These are phyloP conservation scores for Irpex sp. DNA, from an alignment of 1,284 basidiomycete genomes.

Conservation along the genomic window DNA sequence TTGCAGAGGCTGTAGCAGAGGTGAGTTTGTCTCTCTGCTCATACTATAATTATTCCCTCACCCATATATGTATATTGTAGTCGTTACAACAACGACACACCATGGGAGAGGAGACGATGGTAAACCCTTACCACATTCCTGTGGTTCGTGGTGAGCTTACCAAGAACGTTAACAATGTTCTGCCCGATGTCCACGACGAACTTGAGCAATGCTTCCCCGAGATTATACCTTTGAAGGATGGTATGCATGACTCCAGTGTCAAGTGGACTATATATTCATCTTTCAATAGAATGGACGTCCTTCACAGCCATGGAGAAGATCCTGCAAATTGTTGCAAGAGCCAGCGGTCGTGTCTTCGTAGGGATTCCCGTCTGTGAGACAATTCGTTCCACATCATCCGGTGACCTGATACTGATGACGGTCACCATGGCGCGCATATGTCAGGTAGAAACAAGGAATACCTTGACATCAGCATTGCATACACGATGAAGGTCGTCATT, in stretches of 20 bases:
- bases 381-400: slow-evolving; percentile 5
- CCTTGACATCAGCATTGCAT: slow-evolving; percentile 30
- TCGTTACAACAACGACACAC: slow-evolving; percentile 16
- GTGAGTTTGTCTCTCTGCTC: slow-evolving; percentile 13
- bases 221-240: slow-evolving; percentile 16
- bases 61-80: background rate
- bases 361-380: slow-evolving; percentile 22
- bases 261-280: background rate
- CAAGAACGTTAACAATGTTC: slow-evolving; percentile 22
- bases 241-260: slow-evolving; percentile 4
- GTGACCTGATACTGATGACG: background rate
- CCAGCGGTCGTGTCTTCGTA: slow-evolving; percentile 23
- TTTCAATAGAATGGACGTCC: slow-evolving; percentile 17
- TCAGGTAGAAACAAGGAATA: slow-evolving; percentile 33
- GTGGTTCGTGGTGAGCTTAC: slow-evolving; percentile 24
- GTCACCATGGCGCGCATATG: background rate
- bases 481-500: slow-evolving; percentile 31
- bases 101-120: slow-evolving; percentile 19
- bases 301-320: slow-evolving; percentile 12
- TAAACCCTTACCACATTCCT: slow-evolving; percentile 24
- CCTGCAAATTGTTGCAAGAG: slow-evolving; percentile 20
- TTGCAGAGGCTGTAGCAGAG: slow-evolving; percentile 22
- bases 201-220: slow-evolving; percentile 26
- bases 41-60: background rate
- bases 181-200: slow-evolving; percentile 28